Percentiles rank a stretch among this genome's conserved stretches.
phyloP scores from a whole-genome alignment of 2,329 filamentous ascomycete genomes.

The Zasmidium citrigriseum region DNA sequence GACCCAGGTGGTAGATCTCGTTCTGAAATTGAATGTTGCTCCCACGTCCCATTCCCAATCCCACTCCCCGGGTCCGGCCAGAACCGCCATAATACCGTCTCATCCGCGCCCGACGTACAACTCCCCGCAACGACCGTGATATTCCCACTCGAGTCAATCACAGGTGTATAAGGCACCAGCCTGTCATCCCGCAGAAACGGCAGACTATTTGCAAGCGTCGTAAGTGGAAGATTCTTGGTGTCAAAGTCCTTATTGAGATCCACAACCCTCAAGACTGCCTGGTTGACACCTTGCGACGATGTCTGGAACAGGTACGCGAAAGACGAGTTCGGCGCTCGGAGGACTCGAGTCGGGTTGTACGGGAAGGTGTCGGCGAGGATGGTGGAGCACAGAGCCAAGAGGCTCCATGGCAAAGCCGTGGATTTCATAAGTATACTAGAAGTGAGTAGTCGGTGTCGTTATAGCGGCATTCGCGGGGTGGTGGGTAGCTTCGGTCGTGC shows the following conservation, averaged over 20 bases:
- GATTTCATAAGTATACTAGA: slow-evolving; percentile 20
- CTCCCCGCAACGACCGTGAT: slow-evolving; percentile 74
- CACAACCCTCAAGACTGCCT: slow-evolving; percentile 62
- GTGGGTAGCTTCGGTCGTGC: slow-evolving; percentile 6
- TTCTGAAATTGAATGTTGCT: slow-evolving; percentile 24
- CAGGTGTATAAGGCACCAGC: slow-evolving; percentile 65
- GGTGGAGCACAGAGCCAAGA: slow-evolving; percentile 28
- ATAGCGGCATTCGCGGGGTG: slow-evolving; percentile 5
- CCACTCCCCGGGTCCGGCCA: slow-evolving; percentile 46
- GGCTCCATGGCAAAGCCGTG: slow-evolving; percentile 19
- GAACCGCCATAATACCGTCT: slow-evolving; percentile 68
- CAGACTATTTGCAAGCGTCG: slow-evolving; percentile 57
- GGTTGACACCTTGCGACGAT: slow-evolving; percentile 44
- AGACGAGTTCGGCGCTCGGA: slow-evolving; percentile 56
- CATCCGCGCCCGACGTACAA: slow-evolving; percentile 59
- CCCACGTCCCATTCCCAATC: slow-evolving; percentile 59
- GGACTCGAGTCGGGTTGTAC: slow-evolving; percentile 75
- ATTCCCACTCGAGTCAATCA: slow-evolving; percentile 65
- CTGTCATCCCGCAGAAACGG: slow-evolving; percentile 61
- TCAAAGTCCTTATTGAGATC: slow-evolving; percentile 63
- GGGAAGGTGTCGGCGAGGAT: slow-evolving; percentile 52
- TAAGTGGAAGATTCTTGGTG: slow-evolving; percentile 46
- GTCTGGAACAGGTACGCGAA: slow-evolving; percentile 72
- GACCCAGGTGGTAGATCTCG: slow-evolving; percentile 41
- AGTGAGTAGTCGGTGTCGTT: slow-evolving; percentile 2